Evolutionary conservation across 805 yeast genomes (phyloP).

Genomic region (Saccharomycopsis babjevae): DNA sequence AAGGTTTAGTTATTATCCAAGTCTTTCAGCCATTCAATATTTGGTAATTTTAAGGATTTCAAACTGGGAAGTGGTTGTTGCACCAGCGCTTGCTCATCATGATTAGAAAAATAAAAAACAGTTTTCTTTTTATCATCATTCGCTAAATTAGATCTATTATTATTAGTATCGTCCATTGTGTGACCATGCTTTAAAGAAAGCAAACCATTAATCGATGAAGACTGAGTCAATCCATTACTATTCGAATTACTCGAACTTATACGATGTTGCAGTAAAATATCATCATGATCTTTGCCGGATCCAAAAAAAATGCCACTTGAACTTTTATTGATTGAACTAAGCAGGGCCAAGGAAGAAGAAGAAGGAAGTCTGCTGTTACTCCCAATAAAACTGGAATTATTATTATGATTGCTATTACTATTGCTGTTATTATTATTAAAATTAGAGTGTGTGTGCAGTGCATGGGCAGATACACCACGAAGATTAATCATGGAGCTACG

Average conservation of each 20-base stretch:
- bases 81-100: background rate
- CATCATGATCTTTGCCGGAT: background rate
- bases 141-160: background rate
- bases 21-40: slow-evolving; percentile 1
- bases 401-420: background rate
- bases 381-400: background rate
- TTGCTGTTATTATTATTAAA: background rate
- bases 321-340: background rate
- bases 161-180: background rate
- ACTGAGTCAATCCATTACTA: background rate
- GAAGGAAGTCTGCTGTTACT: background rate
- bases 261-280: background rate
- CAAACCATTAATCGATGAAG: slow-evolving; percentile 11
- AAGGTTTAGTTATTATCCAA: background rate
- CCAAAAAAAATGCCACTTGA: slow-evolving; percentile 17
- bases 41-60: slow-evolving; percentile 22
- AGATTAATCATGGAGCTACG: background rate
- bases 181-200: slow-evolving; percentile 17
- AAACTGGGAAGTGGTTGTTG: slow-evolving; percentile 18
- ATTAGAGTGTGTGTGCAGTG: background rate
- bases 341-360: slow-evolving; percentile 4
- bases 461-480: background rate
- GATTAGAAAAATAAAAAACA: background rate
- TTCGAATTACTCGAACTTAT: background rate
- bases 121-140: background rate